A percentile compares a stretch with the other conserved stretches of the same genome.
phyloP scores from a whole-genome alignment of 208 protist species.

The Trypanosoma theileri region DNA sequence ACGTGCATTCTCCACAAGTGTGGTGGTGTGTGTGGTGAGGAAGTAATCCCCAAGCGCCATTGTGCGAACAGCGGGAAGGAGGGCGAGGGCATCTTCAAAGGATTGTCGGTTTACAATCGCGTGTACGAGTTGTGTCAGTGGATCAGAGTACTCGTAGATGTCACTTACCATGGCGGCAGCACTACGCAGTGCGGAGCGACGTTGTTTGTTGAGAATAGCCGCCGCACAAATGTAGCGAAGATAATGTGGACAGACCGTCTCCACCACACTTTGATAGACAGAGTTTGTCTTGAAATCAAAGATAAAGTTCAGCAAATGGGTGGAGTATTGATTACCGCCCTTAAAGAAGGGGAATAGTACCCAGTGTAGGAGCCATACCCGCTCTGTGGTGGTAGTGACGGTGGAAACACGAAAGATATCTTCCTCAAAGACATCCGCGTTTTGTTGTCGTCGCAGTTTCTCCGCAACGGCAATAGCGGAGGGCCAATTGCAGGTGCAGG shows the following conservation, averaged over 20 bases:
- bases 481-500: slow-evolving; percentile 80
- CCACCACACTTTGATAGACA: slow-evolving; percentile 79
- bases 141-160: slow-evolving; percentile 88
- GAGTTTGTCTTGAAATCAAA: slow-evolving; percentile 73
- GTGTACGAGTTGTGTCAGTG: slow-evolving; percentile 76
- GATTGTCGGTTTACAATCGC: slow-evolving; percentile 61
- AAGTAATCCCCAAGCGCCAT: slow-evolving; percentile 83
- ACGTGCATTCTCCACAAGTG: slow-evolving; percentile 73
- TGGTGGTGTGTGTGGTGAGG: slow-evolving; percentile 67
- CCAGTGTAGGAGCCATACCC: slow-evolving; percentile 91
- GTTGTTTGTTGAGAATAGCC: slow-evolving; percentile 75
- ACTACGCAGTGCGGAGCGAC: slow-evolving; percentile 65
- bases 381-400: slow-evolving; percentile 64
- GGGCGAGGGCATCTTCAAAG: slow-evolving; percentile 78
- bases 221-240: slow-evolving; percentile 90
- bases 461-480: slow-evolving; percentile 74
- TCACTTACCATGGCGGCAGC: slow-evolving; percentile 61
- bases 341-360: slow-evolving; percentile 93
- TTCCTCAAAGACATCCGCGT: slow-evolving; percentile 54
- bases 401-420: slow-evolving; percentile 60
- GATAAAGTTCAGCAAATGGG: slow-evolving; percentile 79
- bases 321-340: slow-evolving; percentile 74
- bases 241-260: slow-evolving; percentile 89
- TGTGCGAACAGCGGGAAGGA: slow-evolving; percentile 67
- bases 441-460: slow-evolving; percentile 71